Conservation (phyloP, 805 yeast genomes). For the Candida ulmi region DNA sequence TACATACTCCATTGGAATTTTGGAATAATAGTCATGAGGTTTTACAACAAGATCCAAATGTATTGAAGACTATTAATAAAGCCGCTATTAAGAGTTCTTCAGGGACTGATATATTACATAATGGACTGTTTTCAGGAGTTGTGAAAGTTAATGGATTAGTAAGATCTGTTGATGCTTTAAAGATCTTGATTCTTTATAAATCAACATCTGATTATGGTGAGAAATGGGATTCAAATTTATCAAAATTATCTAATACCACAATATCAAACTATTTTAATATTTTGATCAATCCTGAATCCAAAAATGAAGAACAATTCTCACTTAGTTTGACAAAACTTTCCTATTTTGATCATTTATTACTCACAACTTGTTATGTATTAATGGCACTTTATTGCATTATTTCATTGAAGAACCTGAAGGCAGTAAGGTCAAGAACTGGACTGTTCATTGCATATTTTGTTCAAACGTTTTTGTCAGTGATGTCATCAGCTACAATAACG, state of each 20-base stretch:
- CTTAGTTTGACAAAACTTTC: slow-evolving; percentile 16
- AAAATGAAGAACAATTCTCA: slow-evolving; percentile 1
- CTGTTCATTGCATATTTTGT: slow-evolving; percentile 38
- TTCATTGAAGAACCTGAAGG: slow-evolving; percentile 34
- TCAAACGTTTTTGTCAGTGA: slow-evolving; percentile 32
- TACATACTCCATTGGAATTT: slow-evolving; percentile 37
- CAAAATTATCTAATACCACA: slow-evolving; percentile 6
- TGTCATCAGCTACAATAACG: slow-evolving; percentile 38
- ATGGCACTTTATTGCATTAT: slow-evolving; percentile 28
- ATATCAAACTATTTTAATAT: neutral
- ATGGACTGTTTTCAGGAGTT: slow-evolving; percentile 32
- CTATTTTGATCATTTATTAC: slow-evolving; percentile 18
- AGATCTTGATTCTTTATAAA: slow-evolving; percentile 28
- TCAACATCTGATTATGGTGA: slow-evolving; percentile 14
- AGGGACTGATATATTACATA: slow-evolving; percentile 20
- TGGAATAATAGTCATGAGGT: slow-evolving; percentile 33
- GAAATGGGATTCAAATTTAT: slow-evolving; percentile 28
- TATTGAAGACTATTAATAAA: slow-evolving; percentile 35
- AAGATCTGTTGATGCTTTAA: slow-evolving; percentile 33
- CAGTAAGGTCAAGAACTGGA: slow-evolving; percentile 42
- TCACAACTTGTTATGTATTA: slow-evolving; percentile 22
- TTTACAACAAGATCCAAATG: slow-evolving; percentile 28
- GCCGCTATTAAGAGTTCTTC: slow-evolving; percentile 15
- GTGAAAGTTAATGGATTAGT: slow-evolving; percentile 38
- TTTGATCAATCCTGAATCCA: neutral